These are phyloP conservation scores for Daldinia sp. DNA, from an alignment of 2,329 filamentous ascomycete genomes.

Conservation along the genomic window DNA sequence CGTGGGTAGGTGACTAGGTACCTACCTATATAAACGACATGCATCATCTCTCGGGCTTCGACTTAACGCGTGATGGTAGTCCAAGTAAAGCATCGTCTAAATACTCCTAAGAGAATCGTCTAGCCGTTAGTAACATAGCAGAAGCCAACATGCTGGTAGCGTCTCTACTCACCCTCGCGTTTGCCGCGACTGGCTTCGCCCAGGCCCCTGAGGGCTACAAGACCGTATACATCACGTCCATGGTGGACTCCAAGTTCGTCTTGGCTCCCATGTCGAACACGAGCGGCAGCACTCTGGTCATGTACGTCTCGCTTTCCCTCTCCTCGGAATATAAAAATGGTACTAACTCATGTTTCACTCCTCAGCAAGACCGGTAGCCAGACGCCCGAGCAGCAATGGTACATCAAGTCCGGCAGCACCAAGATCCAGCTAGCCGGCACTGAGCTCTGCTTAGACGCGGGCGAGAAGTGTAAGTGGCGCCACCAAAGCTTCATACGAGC, in stretches of 20 bases:
- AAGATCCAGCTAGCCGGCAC: constrained; percentile 51
- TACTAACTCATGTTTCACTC: constrained; percentile 8
- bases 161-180: constrained; percentile 44
- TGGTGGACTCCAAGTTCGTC: constrained; percentile 52
- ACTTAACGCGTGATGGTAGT: constrained; percentile 10
- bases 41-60: constrained; percentile 2
- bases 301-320: constrained; percentile 42
- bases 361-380: constrained; percentile 46
- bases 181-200: constrained; percentile 48
- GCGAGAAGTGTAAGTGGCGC: constrained; percentile 43
- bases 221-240: constrained; percentile 52
- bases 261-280: constrained; percentile 48
- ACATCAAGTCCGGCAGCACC: constrained; percentile 47
- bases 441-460: constrained; percentile 53
- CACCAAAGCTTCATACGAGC: neutral
- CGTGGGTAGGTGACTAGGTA: too few relatives aligned
- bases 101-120: constrained; percentile 1
- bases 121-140: constrained; percentile 1
- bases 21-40: constrained; percentile 27
- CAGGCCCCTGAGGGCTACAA: constrained; percentile 51
- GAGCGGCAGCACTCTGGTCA: constrained; percentile 47
- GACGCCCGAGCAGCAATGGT: constrained; percentile 53
- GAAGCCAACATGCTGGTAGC: constrained; percentile 42
- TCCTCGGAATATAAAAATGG: neutral
- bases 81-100: neutral